Base-by-base conservation (phyloP, 331 rosid genomes). In the Quercus phellos region DNA sequence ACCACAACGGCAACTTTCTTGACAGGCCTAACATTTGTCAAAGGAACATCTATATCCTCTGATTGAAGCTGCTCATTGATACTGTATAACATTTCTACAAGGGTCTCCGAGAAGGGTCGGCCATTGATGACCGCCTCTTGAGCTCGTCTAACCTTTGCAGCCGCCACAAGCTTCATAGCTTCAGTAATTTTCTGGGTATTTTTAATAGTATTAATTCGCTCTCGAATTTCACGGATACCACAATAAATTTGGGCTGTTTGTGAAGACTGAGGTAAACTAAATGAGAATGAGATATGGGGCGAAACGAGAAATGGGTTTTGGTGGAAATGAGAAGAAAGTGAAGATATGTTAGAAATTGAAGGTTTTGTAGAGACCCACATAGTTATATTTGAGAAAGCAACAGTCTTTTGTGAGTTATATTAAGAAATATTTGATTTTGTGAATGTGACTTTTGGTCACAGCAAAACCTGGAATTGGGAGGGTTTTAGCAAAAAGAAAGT, bases 141-240 rank as follows among this genome's bases (percentile, higher is more conserved):
- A 70, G 98, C 98, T 77, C 97, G 83, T 46, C 98, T 88, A 70
- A 93, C 95, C 83, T 90, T 91, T 2, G 97, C 98, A 6, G 98
- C 98, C 0, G 98, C 93, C 4, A 93, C 98, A 4, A 93, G 97
- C 90, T 93, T 93, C 97, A 91, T 93, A 55, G 98, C 97, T 78
- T 93, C 98, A 0, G 98, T 93, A 73, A 93, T 93, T 77, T 93
- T 93, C 87, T 90, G 96, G 59, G 98, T 93, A 85, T 87, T 93
- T 63, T 87, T 91, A 1, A 93, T 93, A 0, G 93, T 83, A 0
- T 58, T 86, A 43, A 93, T 91, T 22, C 98, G 93, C 6, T 76
- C 85, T 16, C 95, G 84, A 55, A 93, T 89, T 70, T 91, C 90
- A 8, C 93, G 89, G 32, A 86, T 71, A 19, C 92, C 89, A 72